These are phyloP conservation scores for Moniliophthora roreri DNA, from an alignment of 1,284 basidiomycete species.

Conservation along the genomic window DNA sequence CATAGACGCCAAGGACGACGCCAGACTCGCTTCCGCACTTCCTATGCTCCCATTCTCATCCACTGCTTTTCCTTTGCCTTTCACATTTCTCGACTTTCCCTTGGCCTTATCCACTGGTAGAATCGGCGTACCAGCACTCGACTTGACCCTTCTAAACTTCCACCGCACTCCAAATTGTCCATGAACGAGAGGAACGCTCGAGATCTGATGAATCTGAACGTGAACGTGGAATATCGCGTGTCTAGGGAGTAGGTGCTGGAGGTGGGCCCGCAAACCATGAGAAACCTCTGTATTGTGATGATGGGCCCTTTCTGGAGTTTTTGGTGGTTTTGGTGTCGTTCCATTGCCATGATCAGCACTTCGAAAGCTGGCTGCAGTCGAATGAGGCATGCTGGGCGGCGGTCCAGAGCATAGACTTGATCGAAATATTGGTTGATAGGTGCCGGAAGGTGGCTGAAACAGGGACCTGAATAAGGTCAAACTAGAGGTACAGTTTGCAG, in stretches of 20 bases:
- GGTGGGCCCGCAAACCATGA: conserved; percentile 41
- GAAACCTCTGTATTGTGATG: conserved; percentile 4
- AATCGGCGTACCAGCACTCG: not conserved
- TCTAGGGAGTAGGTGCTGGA: conserved; percentile 52
- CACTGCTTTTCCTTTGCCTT: conserved; percentile 26
- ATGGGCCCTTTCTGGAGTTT: too few relatives aligned
- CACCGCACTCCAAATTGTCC: conserved; percentile 77
- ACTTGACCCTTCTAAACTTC: conserved; percentile 69
- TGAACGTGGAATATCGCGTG: conserved; percentile 69
- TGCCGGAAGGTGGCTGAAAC: too few relatives aligned
- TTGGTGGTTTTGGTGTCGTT: not conserved
- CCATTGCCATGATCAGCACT: not conserved
- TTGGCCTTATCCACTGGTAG: conserved; percentile 28
- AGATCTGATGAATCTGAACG: conserved; percentile 70
- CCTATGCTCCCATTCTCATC: conserved; percentile 23
- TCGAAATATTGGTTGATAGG: too few relatives aligned
- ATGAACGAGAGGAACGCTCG: conserved; percentile 72
- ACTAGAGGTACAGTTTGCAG: too few relatives aligned
- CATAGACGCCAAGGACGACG: conserved; percentile 24
- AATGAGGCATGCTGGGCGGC: not conserved
- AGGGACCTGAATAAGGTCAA: too few relatives aligned
- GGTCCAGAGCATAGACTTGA: too few relatives aligned
- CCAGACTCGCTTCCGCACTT: conserved; percentile 23
- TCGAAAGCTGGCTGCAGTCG: not conserved
- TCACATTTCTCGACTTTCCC: conserved; percentile 27